Percentiles rank a stretch among this genome's conserved stretches.
Conservation (phyloP, 176 grass and related monocot species). For the Triticum timopheevii region DNA sequence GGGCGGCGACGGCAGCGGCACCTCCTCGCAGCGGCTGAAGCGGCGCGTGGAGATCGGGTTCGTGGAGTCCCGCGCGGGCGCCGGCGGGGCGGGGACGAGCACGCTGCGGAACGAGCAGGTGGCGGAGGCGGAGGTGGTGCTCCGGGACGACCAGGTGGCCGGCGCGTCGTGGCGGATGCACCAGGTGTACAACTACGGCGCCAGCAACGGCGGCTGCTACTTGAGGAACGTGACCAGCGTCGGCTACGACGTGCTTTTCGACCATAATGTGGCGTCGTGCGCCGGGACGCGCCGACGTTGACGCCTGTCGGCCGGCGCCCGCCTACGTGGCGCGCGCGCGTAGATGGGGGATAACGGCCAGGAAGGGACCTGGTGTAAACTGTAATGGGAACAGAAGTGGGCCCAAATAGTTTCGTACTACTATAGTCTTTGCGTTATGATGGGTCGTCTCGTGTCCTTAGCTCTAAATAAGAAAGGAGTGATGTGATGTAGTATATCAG, state of each 20-base stretch:
- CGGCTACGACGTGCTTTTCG: slow-evolving; percentile 68
- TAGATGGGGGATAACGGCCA: slow-evolving; percentile 32
- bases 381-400: slow-evolving; percentile 11
- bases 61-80: slow-evolving; percentile 41
- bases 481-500: slow-evolving; percentile 14
- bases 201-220: slow-evolving; percentile 70
- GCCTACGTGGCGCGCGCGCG: neutral
- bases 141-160: slow-evolving; percentile 71
- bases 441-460: slow-evolving; percentile 20
- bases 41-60: slow-evolving; percentile 61
- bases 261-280: slow-evolving; percentile 51
- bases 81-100: slow-evolving; percentile 23
- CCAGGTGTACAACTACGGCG: slow-evolving; percentile 77
- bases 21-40: slow-evolving; percentile 48
- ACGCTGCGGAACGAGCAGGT: slow-evolving; percentile 67
- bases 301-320: slow-evolving; percentile 15
- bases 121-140: slow-evolving; percentile 60
- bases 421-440: slow-evolving; percentile 4
- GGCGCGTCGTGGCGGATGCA: slow-evolving; percentile 64
- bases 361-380: slow-evolving; percentile 16
- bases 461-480: slow-evolving; percentile 37
- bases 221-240: slow-evolving; percentile 66
- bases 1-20: slow-evolving; percentile 51
- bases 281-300: slow-evolving; percentile 34
- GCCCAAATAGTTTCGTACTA: neutral